Percentiles rank a stretch among this genome's conserved stretches.
phyloP scores from a whole-genome alignment of 2,329 filamentous ascomycete species.

The Aspergillus novoparasiticus region DNA sequence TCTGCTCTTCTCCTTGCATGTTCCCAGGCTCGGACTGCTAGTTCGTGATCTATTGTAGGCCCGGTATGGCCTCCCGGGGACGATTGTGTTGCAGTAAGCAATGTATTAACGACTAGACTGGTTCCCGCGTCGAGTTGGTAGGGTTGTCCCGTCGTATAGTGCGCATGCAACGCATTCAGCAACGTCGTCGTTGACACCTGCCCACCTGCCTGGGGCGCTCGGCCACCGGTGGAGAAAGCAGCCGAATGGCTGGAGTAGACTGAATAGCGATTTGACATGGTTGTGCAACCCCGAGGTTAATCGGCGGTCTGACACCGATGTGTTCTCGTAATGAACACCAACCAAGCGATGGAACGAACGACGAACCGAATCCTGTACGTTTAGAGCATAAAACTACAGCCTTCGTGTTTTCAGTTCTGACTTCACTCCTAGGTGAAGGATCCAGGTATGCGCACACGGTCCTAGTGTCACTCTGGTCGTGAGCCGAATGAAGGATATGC shows the following conservation, averaged over 20 bases:
- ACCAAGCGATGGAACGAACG: neutral
- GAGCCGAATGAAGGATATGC: neutral
- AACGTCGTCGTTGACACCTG: conserved; percentile 92
- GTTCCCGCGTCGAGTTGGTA: conserved; percentile 87
- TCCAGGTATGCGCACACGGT: neutral
- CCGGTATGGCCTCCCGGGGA: conserved; percentile 70
- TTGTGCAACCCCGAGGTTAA: neutral
- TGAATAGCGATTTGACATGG: conserved; percentile 62
- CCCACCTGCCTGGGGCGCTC: conserved; percentile 66
- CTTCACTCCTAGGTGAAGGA: neutral
- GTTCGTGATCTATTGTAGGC: conserved; percentile 76
- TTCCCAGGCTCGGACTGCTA: conserved; percentile 88
- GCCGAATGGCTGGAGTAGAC: conserved; percentile 64
- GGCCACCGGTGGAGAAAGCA: conserved; percentile 54
- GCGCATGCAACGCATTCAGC: conserved; percentile 87
- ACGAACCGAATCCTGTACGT: neutral
- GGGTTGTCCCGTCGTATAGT: conserved; percentile 79
- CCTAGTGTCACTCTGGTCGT: neutral
- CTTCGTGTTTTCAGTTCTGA: neutral
- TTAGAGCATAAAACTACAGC: neutral
- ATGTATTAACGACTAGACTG: conserved; percentile 92
- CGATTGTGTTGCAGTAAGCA: conserved; percentile 77
- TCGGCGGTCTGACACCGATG: neutral
- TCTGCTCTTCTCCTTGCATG: conserved; percentile 92
- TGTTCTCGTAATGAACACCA: neutral